phyloP scores from a whole-genome alignment of 1,139 yeast species.

The Scheffersomyces cryptocercus region DNA sequence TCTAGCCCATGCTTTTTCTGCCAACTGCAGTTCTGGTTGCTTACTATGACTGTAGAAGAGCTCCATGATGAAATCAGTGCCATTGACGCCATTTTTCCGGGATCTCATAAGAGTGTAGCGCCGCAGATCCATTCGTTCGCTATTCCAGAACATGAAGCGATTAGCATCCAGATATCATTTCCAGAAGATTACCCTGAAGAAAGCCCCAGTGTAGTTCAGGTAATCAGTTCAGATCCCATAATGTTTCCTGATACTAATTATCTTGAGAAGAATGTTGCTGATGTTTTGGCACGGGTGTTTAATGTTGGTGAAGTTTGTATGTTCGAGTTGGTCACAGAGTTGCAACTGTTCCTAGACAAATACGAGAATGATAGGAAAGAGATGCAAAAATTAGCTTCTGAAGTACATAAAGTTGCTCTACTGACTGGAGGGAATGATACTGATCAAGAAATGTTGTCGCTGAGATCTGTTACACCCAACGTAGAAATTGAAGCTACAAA shows the following conservation, averaged over 20 bases:
- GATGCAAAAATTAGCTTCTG: not conserved
- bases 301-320: conserved; percentile 68
- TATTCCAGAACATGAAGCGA: conserved; percentile 64
- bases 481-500: not conserved
- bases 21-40: not conserved
- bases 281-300: conserved; percentile 52
- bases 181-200: conserved; percentile 71
- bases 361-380: conserved; percentile 24
- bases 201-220: conserved; percentile 57
- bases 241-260: conserved; percentile 45
- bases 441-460: not conserved
- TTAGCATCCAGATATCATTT: conserved; percentile 64
- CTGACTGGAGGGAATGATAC: not conserved
- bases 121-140: conserved; percentile 49
- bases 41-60: conserved; percentile 50
- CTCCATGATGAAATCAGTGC: conserved; percentile 79
- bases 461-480: too few relatives aligned
- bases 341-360: conserved; percentile 51
- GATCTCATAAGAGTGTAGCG: conserved; percentile 32
- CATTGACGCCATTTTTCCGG: conserved; percentile 88
- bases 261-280: conserved; percentile 44
- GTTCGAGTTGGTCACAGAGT: conserved; percentile 72
- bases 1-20: not conserved
- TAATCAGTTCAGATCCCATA: conserved; percentile 33
- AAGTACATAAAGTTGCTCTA: not conserved